phyloP scores from a whole-genome alignment of 306 rosid species.

The Cucumis melo region DNA sequence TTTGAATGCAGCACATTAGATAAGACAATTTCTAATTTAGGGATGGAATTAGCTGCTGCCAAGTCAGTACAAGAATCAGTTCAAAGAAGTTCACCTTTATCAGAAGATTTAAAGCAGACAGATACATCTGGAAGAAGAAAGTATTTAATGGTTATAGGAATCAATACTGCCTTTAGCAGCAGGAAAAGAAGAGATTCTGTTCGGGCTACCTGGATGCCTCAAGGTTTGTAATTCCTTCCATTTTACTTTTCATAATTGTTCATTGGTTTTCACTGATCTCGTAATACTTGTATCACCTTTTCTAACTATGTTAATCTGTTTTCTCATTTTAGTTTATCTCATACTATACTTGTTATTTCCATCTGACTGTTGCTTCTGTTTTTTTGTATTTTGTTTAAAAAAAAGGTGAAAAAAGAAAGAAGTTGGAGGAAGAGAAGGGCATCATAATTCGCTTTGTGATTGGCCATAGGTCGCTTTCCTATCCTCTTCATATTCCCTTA shows the following conservation, averaged over 20 bases:
- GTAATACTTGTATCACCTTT: not conserved
- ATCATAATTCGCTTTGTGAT: constrained; percentile 82
- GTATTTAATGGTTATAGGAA: constrained; percentile 83
- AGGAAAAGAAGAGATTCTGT: constrained; percentile 93
- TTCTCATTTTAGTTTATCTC: not conserved
- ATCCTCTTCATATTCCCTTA: not conserved
- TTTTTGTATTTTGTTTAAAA: constrained; percentile 14
- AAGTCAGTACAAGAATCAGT: constrained; percentile 76
- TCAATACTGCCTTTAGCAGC: constrained; percentile 98
- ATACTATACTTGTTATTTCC: not conserved
- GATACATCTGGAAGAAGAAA: constrained; percentile 51
- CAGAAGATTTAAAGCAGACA: constrained; percentile 32
- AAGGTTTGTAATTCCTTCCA: constrained; percentile 38
- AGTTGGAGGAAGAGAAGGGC: constrained; percentile 95
- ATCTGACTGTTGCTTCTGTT: constrained; percentile 27
- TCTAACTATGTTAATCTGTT: not conserved
- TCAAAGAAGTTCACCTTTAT: constrained; percentile 56
- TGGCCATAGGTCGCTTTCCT: constrained; percentile 70
- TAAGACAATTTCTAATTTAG: constrained; percentile 83
- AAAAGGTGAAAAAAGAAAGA: constrained; percentile 87
- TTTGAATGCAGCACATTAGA: constrained; percentile 54
- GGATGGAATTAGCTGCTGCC: constrained; percentile 92
- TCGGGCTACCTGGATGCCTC: constrained; percentile 98
- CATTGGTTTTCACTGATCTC: not conserved
- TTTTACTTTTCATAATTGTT: not conserved